Evolutionary conservation across 2,329 filamentous ascomycete species (phyloP).

Genomic region (Onygena corvina): DNA sequence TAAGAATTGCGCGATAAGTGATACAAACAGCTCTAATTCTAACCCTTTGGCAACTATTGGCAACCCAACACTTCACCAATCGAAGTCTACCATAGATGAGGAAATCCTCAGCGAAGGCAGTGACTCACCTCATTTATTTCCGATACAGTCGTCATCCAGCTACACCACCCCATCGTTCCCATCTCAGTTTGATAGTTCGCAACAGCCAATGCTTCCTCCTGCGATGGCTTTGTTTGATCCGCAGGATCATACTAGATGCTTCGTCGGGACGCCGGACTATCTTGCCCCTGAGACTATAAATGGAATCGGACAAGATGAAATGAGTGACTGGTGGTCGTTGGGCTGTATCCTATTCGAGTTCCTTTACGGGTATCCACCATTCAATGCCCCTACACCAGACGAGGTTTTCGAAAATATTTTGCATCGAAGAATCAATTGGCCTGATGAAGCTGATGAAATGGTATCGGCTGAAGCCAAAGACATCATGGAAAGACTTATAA

Average conservation of each 20-base stretch:
- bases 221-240: constrained; percentile 92
- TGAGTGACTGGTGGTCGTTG: constrained; percentile 99
- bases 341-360: constrained; percentile 97
- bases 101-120: constrained; percentile 57
- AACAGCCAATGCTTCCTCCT: constrained; percentile 71
- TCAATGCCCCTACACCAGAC: constrained; percentile 80
- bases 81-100: constrained; percentile 49
- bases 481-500: constrained; percentile 83
- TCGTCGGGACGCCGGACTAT: constrained; percentile 95
- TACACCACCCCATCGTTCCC: constrained; percentile 28
- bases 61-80: constrained; percentile 15
- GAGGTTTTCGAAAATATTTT: constrained; percentile 96
- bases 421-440: constrained; percentile 81
- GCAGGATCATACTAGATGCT: constrained; percentile 80
- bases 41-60: constrained; percentile 16
- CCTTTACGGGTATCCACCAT: constrained; percentile 82
- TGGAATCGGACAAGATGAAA: constrained; percentile 88
- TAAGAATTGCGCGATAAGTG: constrained; percentile 61
- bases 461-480: constrained; percentile 84
- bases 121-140: constrained; percentile 64
- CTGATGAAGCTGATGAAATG: constrained; percentile 64
- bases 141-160: constrained; percentile 50
- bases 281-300: constrained; percentile 94
- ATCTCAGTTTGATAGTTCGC: constrained; percentile 31
- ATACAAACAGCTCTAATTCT: constrained; percentile 27